Evolutionary conservation across 805 yeast genomes (phyloP).

Genomic region (Lachancea sp.): DNA sequence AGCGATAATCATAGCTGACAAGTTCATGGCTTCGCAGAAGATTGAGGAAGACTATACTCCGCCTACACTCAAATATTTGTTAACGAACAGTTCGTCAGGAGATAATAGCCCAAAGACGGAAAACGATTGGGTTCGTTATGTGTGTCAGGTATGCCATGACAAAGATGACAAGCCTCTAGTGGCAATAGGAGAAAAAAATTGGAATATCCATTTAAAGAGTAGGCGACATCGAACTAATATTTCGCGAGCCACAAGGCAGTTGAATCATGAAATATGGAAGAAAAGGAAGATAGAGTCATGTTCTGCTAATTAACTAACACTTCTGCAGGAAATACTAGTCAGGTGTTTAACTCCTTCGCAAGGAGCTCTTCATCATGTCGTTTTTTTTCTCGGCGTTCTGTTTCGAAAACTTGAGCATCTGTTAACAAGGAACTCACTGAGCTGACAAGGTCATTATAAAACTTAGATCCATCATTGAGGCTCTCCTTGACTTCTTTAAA

Average conservation of each 20-base stretch:
- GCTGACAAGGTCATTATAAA: conserved; percentile 56
- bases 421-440: conserved; percentile 41
- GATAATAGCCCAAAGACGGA: conserved; percentile 6
- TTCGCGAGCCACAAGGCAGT: conserved; percentile 43
- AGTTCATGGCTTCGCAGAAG: conserved; percentile 31
- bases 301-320: neutral
- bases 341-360: too few relatives aligned
- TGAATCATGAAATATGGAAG: conserved; percentile 46
- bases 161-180: conserved; percentile 49
- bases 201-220: conserved; percentile 62
- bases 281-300: conserved; percentile 6
- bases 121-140: conserved; percentile 55
- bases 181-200: conserved; percentile 66
- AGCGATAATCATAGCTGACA: conserved; percentile 46
- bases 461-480: conserved; percentile 60
- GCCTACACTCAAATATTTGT: conserved; percentile 29
- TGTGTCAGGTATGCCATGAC: conserved; percentile 61
- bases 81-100: conserved; percentile 13
- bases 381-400: conserved; percentile 45
- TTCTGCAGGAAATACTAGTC: too few relatives aligned
- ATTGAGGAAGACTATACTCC: conserved; percentile 34
- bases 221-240: conserved; percentile 57
- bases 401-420: conserved; percentile 46
- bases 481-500: conserved; percentile 53
- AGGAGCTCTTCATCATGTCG: conserved; percentile 39